A percentile compares a stretch with the other conserved stretches of the same genome.
phyloP scores from a whole-genome alignment of 2,329 filamentous ascomycete genomes.

The Grosmannia huntii region DNA sequence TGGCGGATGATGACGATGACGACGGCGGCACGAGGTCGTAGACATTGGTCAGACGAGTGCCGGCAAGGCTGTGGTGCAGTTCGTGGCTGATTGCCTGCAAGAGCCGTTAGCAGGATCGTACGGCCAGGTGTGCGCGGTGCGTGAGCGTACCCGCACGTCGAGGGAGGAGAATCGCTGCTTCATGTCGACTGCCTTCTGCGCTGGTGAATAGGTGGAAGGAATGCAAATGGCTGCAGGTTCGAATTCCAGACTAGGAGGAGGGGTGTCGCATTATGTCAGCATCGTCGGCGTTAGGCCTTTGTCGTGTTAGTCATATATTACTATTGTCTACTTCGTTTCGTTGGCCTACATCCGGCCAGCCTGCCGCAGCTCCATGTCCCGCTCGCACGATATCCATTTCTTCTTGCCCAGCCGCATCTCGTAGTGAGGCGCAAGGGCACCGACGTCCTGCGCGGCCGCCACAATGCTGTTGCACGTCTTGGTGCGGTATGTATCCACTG shows the following conservation, averaged over 20 bases:
- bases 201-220: not conserved
- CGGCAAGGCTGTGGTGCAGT: conserved; percentile 63
- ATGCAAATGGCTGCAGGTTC: not conserved
- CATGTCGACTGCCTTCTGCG: not conserved
- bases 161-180: conserved; percentile 6
- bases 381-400: conserved; percentile 33
- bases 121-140: not conserved
- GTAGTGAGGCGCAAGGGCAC: conserved; percentile 67
- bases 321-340: too few relatives aligned
- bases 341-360: conserved; percentile 7
- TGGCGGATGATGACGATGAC: not conserved
- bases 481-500: conserved; percentile 88
- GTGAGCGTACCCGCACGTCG: conserved; percentile 4
- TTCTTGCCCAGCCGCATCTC: conserved; percentile 82
- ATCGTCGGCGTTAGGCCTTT: not conserved
- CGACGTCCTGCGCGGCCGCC: conserved; percentile 61
- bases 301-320: not conserved
- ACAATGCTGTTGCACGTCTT: conserved; percentile 80
- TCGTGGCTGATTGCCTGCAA: conserved; percentile 83
- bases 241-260: not conserved
- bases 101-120: not conserved
- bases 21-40: conserved; percentile 56
- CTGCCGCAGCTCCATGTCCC: conserved; percentile 11
- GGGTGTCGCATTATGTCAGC: not conserved
- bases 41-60: conserved; percentile 78